Evolutionary conservation across 495 filamentous ascomycete genomes (phyloP), one percentile per base, ranked within the genome.

Genomic region (Xylaria acuta): DNA sequence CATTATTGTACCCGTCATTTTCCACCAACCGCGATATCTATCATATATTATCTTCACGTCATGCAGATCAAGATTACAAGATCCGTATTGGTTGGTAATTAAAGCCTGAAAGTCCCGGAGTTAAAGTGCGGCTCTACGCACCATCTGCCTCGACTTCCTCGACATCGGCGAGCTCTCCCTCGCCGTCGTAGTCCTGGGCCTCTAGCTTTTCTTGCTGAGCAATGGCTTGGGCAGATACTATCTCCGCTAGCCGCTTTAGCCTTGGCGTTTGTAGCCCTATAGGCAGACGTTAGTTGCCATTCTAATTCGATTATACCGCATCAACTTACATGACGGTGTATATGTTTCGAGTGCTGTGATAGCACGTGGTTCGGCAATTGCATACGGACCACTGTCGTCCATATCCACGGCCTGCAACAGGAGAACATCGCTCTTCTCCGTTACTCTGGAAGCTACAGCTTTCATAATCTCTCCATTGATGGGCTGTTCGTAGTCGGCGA

Each of bases 391-490:
- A 75, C 94, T 97, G 81, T 99, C 97, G 70, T 99, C 97, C 96
- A 98, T 97, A 80, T 99, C 97, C 64, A 99, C 94, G 43, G 97
- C 94, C 43, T 92, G 90, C 64, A 99, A 86, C 43, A 98, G 88
- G 51, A 99, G 89, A 22, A 98, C 94, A 75, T 98, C 95, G 77
- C 93, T 95, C 91, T 99, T 98, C 84, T 99, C 97, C 1, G 95
- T 98, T 53, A 99, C 97, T 60, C 95, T 89, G 38, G 94, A 97
- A 9, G 97, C 97, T 47, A 99, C 97, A 20, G 97, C 97, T 83
- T 98, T 98, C 97, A 99, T 98, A 78, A 99, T 99, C 77, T 99
- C 97, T 77, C 95, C 95, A 73, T 99, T 98, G 81, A 99, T 99
- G 41, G 97, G 97, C 81, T 98, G 95, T 82, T 99, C 97, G 80